Evolutionary conservation across 208 protist genomes (phyloP).

Genomic region (Leptomonas seymouri): DNA sequence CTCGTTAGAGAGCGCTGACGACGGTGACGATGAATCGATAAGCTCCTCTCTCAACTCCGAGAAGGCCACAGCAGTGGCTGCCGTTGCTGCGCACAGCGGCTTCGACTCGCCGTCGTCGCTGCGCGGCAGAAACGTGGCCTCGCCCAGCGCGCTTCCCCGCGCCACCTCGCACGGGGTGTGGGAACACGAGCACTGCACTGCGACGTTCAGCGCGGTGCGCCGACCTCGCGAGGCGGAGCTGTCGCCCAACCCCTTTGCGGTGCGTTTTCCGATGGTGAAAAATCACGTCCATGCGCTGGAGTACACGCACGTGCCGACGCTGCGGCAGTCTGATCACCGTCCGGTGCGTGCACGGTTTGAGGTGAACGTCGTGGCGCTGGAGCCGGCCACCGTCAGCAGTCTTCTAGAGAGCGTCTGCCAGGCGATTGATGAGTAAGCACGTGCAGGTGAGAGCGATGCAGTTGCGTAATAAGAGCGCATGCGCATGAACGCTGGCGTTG

Average conservation of each 20-base stretch:
- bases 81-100: slow-evolving; percentile 10
- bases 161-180: slow-evolving; percentile 14
- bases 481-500: too few relatives aligned
- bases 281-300: slow-evolving; percentile 52
- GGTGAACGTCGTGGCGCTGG: slow-evolving; percentile 55
- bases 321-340: slow-evolving; percentile 75
- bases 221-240: slow-evolving; percentile 6
- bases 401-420: slow-evolving; percentile 28
- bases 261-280: slow-evolving; percentile 53
- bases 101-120: not conserved
- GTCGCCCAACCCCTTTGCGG: slow-evolving; percentile 11
- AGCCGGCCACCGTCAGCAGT: slow-evolving; percentile 38
- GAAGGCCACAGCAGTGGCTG: slow-evolving; percentile 12
- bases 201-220: slow-evolving; percentile 38
- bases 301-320: slow-evolving; percentile 45
- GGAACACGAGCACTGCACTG: slow-evolving; percentile 28
- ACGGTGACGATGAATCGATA: not conserved
- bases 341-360: slow-evolving; percentile 76
- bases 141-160: not conserved
- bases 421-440: slow-evolving; percentile 3
- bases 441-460: not conserved
- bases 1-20: not conserved
- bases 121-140: not conserved
- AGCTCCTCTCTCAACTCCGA: not conserved
- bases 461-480: not conserved